Evolutionary conservation across 805 yeast species (phyloP), one percentile per base, ranked within the genome.

Genomic region (Ogataea wickerhamii): DNA sequence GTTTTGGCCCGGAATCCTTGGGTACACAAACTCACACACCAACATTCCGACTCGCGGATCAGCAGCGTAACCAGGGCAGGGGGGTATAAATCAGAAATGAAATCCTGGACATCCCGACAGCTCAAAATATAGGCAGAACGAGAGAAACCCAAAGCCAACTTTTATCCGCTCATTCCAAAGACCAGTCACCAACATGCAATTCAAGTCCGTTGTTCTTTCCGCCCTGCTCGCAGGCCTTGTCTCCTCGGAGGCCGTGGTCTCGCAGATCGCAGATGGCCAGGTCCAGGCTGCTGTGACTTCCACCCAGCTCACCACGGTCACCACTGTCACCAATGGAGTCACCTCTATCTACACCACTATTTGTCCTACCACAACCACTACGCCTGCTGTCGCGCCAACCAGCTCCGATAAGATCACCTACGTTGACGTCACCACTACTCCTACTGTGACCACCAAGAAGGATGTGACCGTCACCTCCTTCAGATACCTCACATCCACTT

Each of bases 391-490:
- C 20, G 36, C 31, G 14, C 28, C 36, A 3, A 18, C 40, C 33
- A 36, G 40, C 37, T 35, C 48, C 17, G 38, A 44, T 14, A 41
- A 24, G 17, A 37, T 42, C 19, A 27, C 25, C 16, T 40, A 31
- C 35, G 40, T 40, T 13, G 55, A 44, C 39, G 39, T 38, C 33
- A 45, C 56, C 43, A 42, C 47, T 34, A 48, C 76, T 31, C 76
- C 76, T 42, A 56, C 63, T 34, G 68, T 62, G 40, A 65, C 71
- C 36, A 59, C 56, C 22, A 58, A 70, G 31, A 58, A 63, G 28
- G 70, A 64, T 52, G 54, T 65, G 36, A 67, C 74, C 40, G 45
- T 60, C 48, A 61, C 67, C 22, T 54, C 68, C 12, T 40, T 31
- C 44, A 28, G 29, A 5, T 50, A 45, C 42, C 39, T 44, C 26